These are phyloP conservation scores for Pelagophyceae sp. DNA, from an alignment of 352 stramenopile species.

Conservation along the genomic window DNA sequence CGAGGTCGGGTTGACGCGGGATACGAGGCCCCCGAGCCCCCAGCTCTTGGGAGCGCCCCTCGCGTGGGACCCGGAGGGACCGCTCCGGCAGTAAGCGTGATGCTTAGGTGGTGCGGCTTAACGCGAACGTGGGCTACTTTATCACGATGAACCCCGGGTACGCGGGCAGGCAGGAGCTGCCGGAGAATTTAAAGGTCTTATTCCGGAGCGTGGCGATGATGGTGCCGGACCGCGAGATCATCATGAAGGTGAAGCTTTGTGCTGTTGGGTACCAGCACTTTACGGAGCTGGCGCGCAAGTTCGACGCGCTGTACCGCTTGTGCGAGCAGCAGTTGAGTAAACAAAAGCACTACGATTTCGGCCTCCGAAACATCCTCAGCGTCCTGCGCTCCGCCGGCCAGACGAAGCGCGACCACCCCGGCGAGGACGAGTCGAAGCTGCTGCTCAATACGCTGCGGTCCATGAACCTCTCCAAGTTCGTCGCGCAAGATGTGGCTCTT, in stretches of 20 bases:
- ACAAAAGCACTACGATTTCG: slow-evolving; percentile 84
- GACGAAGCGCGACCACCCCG: slow-evolving; percentile 76
- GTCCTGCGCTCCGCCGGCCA: slow-evolving; percentile 73
- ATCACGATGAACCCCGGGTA: slow-evolving; percentile 99
- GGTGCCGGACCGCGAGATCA: slow-evolving; percentile 81
- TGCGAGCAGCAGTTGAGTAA: slow-evolving; percentile 79
- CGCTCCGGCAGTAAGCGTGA: no score
- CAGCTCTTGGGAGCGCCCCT: no score
- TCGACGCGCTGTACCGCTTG: slow-evolving; percentile 76
- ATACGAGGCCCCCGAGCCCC: no score
- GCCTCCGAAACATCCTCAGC: slow-evolving; percentile 73
- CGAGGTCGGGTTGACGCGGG: no score
- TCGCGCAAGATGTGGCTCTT: slow-evolving; percentile 77
- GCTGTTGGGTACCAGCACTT: slow-evolving; percentile 77
- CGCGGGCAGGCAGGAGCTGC: slow-evolving; percentile 89
- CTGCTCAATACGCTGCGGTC: slow-evolving; percentile 75
- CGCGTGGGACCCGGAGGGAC: no score
- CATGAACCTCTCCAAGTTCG: slow-evolving; percentile 82
- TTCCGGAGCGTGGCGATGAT: slow-evolving; percentile 80
- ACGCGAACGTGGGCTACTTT: slow-evolving; percentile 78
- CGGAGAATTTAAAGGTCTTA: slow-evolving; percentile 92
- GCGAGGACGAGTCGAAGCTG: slow-evolving; percentile 70
- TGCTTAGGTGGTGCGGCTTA: background rate
- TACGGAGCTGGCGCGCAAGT: slow-evolving; percentile 76
- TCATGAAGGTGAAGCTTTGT: slow-evolving; percentile 83